phyloP scores from a whole-genome alignment of 495 filamentous ascomycete genomes.

The Aspergillus nanangensis region DNA sequence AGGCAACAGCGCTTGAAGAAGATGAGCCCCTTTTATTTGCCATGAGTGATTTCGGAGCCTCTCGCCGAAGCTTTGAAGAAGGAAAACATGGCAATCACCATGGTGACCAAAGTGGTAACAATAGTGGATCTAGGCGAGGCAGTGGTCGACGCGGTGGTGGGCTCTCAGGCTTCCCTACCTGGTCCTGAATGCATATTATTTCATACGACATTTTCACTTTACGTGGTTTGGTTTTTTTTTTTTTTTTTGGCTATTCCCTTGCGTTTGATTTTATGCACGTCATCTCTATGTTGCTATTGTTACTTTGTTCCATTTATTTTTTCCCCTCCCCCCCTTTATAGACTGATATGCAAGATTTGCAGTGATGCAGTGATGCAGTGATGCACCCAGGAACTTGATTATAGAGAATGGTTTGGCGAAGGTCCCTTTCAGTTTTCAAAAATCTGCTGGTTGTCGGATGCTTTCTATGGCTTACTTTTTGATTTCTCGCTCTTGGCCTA shows the following conservation, averaged over 20 bases:
- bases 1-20: conserved; percentile 45
- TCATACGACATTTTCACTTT: background rate
- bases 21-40: conserved; percentile 83
- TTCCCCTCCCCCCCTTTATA: conserved; percentile 19
- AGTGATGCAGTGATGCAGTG: too few species aligned
- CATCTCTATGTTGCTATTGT: background rate
- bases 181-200: background rate
- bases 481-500: background rate
- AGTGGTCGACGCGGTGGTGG: conserved; percentile 35
- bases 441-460: background rate
- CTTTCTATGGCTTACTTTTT: conserved; percentile 2
- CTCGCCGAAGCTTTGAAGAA: conserved; percentile 72
- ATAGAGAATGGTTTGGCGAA: conserved; percentile 16
- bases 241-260: background rate
- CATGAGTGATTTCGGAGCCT: conserved; percentile 76
- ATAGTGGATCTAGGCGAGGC: conserved; percentile 33
- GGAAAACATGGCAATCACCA: conserved; percentile 45
- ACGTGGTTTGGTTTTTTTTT: background rate
- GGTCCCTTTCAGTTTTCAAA: conserved; percentile 3
- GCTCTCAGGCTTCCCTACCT: conserved; percentile 17
- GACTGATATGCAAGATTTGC: conserved; percentile 18
- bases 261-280: conserved; percentile 1
- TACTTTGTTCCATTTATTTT: conserved; percentile 9
- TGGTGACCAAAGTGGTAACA: conserved; percentile 23
- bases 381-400: conserved; percentile 7